Base-by-base conservation (phyloP, 495 filamentous ascomycete species). In the Emericellopsis terricola region DNA sequence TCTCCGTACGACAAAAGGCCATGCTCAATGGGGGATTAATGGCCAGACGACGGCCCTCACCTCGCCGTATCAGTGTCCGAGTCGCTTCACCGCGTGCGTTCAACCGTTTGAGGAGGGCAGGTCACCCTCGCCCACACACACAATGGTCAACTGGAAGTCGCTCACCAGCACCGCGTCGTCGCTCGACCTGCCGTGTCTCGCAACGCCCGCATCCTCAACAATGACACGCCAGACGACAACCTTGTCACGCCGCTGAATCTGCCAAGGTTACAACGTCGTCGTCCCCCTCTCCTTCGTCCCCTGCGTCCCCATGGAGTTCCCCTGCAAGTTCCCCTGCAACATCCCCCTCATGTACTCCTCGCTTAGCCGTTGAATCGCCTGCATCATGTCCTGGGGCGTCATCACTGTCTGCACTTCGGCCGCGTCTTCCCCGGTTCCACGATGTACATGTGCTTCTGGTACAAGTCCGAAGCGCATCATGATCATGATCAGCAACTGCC, bases 331-430 rank as follows among this genome's bases (percentile, higher is more conserved):
- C 6, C 23, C 23, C 6, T 26, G 6, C 23, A 26, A 26, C 11
- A 26, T 26, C 23, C 23, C 6, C 6, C 23, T 26, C 23, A 26
- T 6, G 23, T 26, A 26, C 23, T 11, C 11, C 23, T 26, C 23
- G 6, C 23, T 11, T 11, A 26, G 23, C 23, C 23, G 23, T 11
- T 26, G 23, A 11, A 46, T 47, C 46, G n/a, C n/a, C n/a, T n/a
- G n/a, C n/a, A n/a, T n/a, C n/a, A n/a, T n/a, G n/a, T n/a, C n/a
- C n/a, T n/a, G n/a, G n/a, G n/a, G n/a, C n/a, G n/a, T n/a, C n/a
- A n/a, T n/a, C n/a, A n/a, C n/a, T n/a, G n/a, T n/a, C n/a, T n/a
- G n/a, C n/a, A n/a, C n/a, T n/a, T n/a, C n/a, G n/a, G n/a, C n/a
- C n/a, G n/a, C n/a, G n/a, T n/a, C n/a, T n/a, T n/a, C n/a, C n/a